These are phyloP conservation scores for Mycena polygramma DNA, from an alignment of 768 basidiomycete species.

Conservation along the genomic window DNA sequence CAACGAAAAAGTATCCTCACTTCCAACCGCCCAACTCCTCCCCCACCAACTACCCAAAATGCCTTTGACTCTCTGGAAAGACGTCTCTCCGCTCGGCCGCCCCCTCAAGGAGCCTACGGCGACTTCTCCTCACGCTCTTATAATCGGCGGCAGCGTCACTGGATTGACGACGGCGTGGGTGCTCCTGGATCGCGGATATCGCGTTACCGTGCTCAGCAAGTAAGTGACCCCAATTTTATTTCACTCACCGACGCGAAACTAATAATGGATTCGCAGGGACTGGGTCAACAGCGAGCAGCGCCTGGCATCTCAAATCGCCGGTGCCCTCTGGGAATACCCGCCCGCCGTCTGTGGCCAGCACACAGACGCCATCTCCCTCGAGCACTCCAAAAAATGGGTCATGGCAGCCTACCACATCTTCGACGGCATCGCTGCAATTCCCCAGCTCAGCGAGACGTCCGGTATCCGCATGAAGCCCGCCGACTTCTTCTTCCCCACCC, in stretches of 20 bases:
- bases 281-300: conserved; percentile 17
- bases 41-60: neutral
- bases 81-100: neutral
- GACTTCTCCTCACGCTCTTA: conserved; percentile 16
- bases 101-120: neutral
- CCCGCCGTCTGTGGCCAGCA: conserved; percentile 56
- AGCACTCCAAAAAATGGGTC: conserved; percentile 51
- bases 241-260: conserved; percentile 31
- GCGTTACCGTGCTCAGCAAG: conserved; percentile 49
- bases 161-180: conserved; percentile 45
- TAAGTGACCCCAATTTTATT: conserved; percentile 39
- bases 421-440: conserved; percentile 40
- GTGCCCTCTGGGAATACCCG: conserved; percentile 52
- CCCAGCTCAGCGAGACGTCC: conserved; percentile 40
- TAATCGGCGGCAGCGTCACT: conserved; percentile 25
- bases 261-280: neutral
- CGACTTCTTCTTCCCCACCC: conserved; percentile 50
- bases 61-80: conserved; percentile 17
- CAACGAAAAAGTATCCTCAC: no score
- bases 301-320: conserved; percentile 18
- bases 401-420: conserved; percentile 52
- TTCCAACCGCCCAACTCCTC: neutral
- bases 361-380: conserved; percentile 51
- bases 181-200: conserved; percentile 51
- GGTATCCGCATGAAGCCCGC: conserved; percentile 51